A percentile compares a stretch with the other conserved stretches of the same genome.
Evolutionary conservation across 805 yeast genomes (phyloP).

Genomic region (Wickerhamomyces canadensis): DNA sequence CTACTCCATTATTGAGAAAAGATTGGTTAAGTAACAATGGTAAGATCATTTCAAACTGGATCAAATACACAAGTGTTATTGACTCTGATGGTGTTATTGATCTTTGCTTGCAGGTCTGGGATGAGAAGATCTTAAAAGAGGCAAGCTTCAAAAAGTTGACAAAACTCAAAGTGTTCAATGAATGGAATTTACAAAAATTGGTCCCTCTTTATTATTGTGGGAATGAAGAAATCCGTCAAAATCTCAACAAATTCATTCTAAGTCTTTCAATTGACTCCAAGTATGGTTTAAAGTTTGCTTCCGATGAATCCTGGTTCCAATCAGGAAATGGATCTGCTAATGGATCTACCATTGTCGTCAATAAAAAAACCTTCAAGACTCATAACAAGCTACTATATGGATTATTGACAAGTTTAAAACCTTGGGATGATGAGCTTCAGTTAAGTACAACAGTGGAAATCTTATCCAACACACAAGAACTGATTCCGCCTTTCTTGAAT

Average conservation of each 20-base stretch:
- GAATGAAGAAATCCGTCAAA: constrained; percentile 30
- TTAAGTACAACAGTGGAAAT: constrained; percentile 47
- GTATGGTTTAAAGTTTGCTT: constrained; percentile 39
- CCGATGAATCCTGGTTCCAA: constrained; percentile 47
- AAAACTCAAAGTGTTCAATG: constrained; percentile 74
- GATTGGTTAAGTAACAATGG: constrained; percentile 53
- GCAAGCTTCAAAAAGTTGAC: constrained; percentile 55
- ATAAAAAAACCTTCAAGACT: constrained; percentile 48
- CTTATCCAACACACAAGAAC: constrained; percentile 54
- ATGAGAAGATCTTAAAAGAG: constrained; percentile 51
- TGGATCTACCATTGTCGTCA: constrained; percentile 32
- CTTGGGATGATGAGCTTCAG: constrained; percentile 73
- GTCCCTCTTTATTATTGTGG: constrained; percentile 44
- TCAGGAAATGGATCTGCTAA: constrained; percentile 17
- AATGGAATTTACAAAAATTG: constrained; percentile 58
- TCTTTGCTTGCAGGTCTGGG: constrained; percentile 42
- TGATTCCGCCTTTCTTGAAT: constrained; percentile 64
- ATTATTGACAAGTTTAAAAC: constrained; percentile 60
- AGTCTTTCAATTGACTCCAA: constrained; percentile 44
- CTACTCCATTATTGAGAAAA: constrained; percentile 54
- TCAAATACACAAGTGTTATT: constrained; percentile 51
- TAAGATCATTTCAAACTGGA: constrained; percentile 59
- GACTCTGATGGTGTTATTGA: constrained; percentile 44
- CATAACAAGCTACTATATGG: constrained; percentile 66
- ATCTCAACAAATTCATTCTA: constrained; percentile 42